phyloP scores from a whole-genome alignment of 1,284 basidiomycete species.

The Moesziomyces sp. region DNA sequence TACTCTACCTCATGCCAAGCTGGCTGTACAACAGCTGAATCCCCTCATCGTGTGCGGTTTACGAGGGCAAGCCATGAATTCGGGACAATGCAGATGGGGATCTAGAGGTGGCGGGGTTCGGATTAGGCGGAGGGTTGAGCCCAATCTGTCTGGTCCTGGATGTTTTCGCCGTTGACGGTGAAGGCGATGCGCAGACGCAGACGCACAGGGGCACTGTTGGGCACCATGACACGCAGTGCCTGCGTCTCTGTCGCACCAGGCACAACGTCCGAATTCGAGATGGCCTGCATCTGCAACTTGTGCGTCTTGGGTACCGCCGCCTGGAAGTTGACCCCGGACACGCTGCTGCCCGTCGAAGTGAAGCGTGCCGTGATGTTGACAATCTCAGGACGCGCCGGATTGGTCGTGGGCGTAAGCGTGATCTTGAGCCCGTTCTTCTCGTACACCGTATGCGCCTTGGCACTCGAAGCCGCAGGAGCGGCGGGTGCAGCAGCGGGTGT shows the following conservation, averaged over 20 bases:
- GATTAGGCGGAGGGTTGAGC: slow-evolving; percentile 25
- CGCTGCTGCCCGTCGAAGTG: slow-evolving; percentile 72
- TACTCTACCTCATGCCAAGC: not conserved
- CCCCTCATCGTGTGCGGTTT: not conserved
- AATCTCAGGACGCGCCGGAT: slow-evolving; percentile 80
- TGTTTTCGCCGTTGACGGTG: slow-evolving; percentile 72
- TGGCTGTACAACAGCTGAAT: not conserved
- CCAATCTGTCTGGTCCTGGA: slow-evolving; percentile 93
- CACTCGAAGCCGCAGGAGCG: slow-evolving; percentile 66
- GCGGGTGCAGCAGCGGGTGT: slow-evolving; percentile 68
- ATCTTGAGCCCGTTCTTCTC: slow-evolving; percentile 90
- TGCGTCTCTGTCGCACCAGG: slow-evolving; percentile 89
- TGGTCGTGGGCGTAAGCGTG: slow-evolving; percentile 86
- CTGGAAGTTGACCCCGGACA: slow-evolving; percentile 83
- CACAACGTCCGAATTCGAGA: slow-evolving; percentile 83
- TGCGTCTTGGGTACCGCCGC: slow-evolving; percentile 98
- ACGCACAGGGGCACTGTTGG: slow-evolving; percentile 82
- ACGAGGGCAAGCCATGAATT: not conserved
- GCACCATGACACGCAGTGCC: slow-evolving; percentile 90
- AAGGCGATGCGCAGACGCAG: slow-evolving; percentile 87
- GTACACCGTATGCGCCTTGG: slow-evolving; percentile 83
- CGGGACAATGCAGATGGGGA: not conserved
- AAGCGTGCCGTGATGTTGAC: slow-evolving; percentile 91
- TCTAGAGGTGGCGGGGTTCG: not conserved
- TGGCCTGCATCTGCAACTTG: slow-evolving; percentile 97